A percentile compares a stretch with the other conserved stretches of the same genome.
Evolutionary conservation across 2,329 filamentous ascomycete species (phyloP).

Genomic region (Clonostachys chloroleuca): DNA sequence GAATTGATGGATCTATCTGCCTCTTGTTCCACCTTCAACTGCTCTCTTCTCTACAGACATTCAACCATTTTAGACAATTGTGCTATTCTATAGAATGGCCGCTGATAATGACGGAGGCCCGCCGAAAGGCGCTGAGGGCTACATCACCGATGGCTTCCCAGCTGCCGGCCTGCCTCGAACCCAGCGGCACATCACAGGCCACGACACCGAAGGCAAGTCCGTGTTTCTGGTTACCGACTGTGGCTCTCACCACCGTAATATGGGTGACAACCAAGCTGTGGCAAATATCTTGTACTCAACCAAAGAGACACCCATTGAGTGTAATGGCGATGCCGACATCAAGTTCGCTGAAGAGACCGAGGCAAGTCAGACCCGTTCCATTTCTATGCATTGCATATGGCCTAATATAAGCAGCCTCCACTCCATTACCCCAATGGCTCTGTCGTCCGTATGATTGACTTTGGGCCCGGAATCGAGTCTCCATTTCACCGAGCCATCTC

Average conservation of each 20-base stretch:
- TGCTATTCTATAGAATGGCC: too few species aligned
- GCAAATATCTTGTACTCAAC: conserved; percentile 20
- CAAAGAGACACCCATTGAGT: conserved; percentile 11
- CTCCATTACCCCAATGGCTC: not conserved
- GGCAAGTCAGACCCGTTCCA: not conserved
- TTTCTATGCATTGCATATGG: too few species aligned
- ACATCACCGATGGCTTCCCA: conserved; percentile 2
- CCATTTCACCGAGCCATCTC: conserved; percentile 48
- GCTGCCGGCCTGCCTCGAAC: conserved; percentile 6
- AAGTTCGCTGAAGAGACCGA: conserved; percentile 5
- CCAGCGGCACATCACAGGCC: conserved; percentile 7
- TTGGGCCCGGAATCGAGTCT: conserved; percentile 29
- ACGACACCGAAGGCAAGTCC: conserved; percentile 11
- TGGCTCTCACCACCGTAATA: conserved; percentile 16
- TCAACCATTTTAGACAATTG: too few species aligned
- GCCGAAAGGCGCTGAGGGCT: not conserved
- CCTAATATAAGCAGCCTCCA: not conserved
- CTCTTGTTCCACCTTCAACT: too few species aligned
- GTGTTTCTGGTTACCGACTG: conserved; percentile 15
- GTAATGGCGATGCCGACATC: conserved; percentile 13
- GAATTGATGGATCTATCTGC: too few species aligned
- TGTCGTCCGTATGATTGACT: conserved; percentile 42
- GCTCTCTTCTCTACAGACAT: too few species aligned
- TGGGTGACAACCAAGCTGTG: conserved; percentile 14
- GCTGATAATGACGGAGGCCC: not conserved